A percentile compares a stretch with the other conserved stretches of the same genome.
Conservation (phyloP, 2,329 filamentous ascomycete genomes). For the Chaetomium sp. region DNA sequence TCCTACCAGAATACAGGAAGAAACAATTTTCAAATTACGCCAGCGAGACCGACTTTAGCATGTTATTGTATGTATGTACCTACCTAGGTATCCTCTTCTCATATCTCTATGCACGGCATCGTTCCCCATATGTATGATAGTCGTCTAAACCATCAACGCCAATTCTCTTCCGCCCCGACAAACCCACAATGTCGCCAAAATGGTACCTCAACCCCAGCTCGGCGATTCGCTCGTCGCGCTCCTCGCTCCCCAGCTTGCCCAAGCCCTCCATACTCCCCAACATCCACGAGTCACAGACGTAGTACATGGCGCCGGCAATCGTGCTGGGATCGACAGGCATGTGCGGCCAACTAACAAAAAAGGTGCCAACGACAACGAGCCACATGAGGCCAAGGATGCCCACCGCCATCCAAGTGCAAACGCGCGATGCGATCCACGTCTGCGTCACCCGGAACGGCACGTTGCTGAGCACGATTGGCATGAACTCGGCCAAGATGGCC, state of each 20-base stretch:
- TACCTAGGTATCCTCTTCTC: no score
- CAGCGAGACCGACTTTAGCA: no score
- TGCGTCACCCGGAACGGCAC: conserved; percentile 7
- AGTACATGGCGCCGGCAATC: not conserved
- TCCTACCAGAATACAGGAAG: no score
- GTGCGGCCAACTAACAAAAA: conserved; percentile 1
- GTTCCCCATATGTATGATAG: not conserved
- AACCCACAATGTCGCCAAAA: conserved; percentile 2
- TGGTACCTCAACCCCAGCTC: not conserved
- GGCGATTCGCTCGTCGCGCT: not conserved
- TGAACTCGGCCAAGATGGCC: not conserved
- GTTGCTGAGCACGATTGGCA: conserved; percentile 5
- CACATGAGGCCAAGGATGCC: conserved; percentile 1
- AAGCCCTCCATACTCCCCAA: not conserved
- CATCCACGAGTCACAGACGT: conserved; percentile 1
- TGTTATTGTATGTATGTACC: no score
- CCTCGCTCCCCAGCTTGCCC: not conserved
- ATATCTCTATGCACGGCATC: no score
- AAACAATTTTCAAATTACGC: no score
- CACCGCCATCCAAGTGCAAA: not conserved
- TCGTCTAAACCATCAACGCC: not conserved
- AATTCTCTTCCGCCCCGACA: not conserved
- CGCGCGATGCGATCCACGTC: not conserved
- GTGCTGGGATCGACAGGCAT: conserved; percentile 4
- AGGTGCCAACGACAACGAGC: not conserved